Conservation (phyloP, 441 rosid species). For the Pelargonium fulgidum region DNA sequence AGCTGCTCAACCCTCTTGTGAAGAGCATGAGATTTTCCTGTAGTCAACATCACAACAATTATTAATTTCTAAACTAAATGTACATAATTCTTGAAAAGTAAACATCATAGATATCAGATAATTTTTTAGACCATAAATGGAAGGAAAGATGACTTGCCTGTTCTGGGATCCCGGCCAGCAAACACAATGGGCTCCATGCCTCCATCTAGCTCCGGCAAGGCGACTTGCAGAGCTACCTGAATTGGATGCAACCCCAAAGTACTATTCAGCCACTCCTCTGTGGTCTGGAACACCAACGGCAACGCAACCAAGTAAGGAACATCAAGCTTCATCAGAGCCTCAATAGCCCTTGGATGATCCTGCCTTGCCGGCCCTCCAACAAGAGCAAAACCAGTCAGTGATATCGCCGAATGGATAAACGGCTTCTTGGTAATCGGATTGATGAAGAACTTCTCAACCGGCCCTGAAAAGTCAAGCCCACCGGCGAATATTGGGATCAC, state of each 20-base stretch:
- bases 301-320: conserved; percentile 91
- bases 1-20: conserved; percentile 99
- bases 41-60: conserved; percentile 18
- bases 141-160: conserved; percentile 47
- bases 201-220: conserved; percentile 97
- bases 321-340: conserved; percentile 82
- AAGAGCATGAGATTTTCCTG: conserved; percentile 99
- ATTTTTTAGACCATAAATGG: background rate
- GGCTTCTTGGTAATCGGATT: conserved; percentile 64
- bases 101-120: background rate
- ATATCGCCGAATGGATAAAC: conserved; percentile 64
- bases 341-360: conserved; percentile 93
- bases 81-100: background rate
- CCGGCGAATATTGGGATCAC: conserved; percentile 92
- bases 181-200: conserved; percentile 99
- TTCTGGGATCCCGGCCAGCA: conserved; percentile 95
- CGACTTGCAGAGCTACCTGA: conserved; percentile 98
- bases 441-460: conserved; percentile 71
- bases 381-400: conserved; percentile 92
- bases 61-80: conserved; percentile 3
- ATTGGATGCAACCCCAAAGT: conserved; percentile 94
- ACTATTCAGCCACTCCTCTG: conserved; percentile 95
- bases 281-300: conserved; percentile 96
- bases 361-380: conserved; percentile 99
- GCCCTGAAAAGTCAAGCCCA: conserved; percentile 93